Conservation (phyloP, 1,284 basidiomycete genomes). For the Phellopilus nigrolimitatus region DNA sequence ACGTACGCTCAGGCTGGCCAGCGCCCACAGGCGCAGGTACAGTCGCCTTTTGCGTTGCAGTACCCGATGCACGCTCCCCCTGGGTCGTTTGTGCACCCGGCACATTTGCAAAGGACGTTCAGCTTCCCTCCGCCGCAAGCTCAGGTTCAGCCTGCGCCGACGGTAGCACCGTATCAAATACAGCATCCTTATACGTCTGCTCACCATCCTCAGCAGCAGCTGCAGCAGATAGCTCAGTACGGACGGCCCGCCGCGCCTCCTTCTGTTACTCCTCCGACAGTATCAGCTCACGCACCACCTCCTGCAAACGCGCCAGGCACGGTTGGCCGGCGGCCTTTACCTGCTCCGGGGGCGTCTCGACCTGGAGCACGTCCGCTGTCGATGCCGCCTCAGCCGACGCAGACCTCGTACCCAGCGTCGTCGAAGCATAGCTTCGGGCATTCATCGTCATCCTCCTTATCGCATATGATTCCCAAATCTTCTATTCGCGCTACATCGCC, state of each 20-base stretch:
- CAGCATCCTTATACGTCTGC: background rate
- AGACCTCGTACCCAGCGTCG: background rate
- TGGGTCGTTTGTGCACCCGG: background rate
- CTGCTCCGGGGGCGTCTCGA: constrained; percentile 6
- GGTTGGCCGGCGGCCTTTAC: constrained; percentile 10
- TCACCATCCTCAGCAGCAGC: constrained; percentile 12
- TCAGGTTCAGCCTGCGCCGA: background rate
- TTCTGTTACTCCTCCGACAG: background rate
- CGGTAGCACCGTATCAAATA: constrained; percentile 6
- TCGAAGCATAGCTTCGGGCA: constrained; percentile 4
- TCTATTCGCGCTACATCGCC: background rate
- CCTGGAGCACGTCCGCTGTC: constrained; percentile 12
- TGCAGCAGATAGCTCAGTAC: constrained; percentile 8
- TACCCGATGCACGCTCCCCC: background rate
- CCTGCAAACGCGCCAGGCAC: background rate
- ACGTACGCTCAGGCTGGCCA: background rate
- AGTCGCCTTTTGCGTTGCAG: background rate
- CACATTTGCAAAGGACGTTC: background rate
- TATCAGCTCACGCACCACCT: constrained; percentile 9
- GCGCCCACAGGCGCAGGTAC: background rate
- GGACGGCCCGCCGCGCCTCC: background rate
- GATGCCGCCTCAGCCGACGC: constrained; percentile 16
- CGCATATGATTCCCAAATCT: constrained; percentile 12
- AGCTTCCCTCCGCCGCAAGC: background rate
- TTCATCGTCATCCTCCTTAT: constrained; percentile 8